These are phyloP conservation scores for Neonectria sp. DNA, from an alignment of 2,329 filamentous ascomycete genomes.

Conservation along the genomic window DNA sequence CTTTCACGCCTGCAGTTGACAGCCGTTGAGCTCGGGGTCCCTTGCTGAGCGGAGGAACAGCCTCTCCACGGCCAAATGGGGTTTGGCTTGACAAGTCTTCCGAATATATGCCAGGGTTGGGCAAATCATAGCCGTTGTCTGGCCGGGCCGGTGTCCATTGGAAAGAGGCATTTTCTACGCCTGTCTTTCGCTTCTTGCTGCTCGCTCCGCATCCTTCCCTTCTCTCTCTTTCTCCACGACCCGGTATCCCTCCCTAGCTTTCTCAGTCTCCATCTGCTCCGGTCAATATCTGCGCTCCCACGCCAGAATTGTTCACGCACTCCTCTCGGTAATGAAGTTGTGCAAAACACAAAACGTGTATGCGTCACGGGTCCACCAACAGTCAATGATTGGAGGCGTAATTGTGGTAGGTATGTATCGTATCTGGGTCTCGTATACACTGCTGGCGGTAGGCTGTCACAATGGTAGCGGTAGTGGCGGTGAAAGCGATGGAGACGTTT, in stretches of 20 bases:
- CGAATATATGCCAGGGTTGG: not conserved
- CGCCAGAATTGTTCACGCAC: not conserved
- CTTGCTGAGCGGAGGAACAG: not conserved
- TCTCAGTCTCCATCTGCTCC: not conserved
- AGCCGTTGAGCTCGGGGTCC: not conserved
- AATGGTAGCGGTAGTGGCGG: constrained; percentile 1
- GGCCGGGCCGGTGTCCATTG: constrained; percentile 1
- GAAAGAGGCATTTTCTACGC: constrained; percentile 2
- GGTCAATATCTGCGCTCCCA: not conserved
- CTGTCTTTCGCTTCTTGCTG: no score
- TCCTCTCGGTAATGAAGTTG: not conserved
- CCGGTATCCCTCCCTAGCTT: not conserved
- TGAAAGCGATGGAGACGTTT: not conserved
- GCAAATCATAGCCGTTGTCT: not conserved
- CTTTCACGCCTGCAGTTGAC: constrained; percentile 6
- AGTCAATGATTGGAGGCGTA: not conserved
- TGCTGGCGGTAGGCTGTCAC: constrained; percentile 3
- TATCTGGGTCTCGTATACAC: constrained; percentile 28
- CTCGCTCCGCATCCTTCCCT: no score
- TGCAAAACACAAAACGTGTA: not conserved
- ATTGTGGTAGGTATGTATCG: constrained; percentile 24
- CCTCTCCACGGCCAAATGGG: constrained; percentile 23
- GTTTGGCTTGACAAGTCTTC: not conserved
- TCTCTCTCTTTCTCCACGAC: not conserved
- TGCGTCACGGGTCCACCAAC: not conserved